Evolutionary conservation across 2,329 filamentous ascomycete species (phyloP).

Genomic region (Epichloe elymi): DNA sequence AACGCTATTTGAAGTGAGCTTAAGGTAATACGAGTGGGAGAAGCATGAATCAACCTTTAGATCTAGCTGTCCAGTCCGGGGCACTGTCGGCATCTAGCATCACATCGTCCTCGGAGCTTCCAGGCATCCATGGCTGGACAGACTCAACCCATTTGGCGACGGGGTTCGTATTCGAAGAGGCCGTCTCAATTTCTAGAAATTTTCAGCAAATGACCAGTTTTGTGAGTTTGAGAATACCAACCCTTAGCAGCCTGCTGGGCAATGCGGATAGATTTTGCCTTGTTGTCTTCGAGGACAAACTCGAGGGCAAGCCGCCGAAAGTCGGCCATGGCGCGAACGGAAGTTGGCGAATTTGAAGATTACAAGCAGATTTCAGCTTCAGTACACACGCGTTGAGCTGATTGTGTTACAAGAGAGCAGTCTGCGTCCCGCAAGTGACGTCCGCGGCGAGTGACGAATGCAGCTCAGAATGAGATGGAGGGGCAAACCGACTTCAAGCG

Average conservation of each 20-base stretch:
- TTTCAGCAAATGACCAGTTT: slow-evolving; percentile 4
- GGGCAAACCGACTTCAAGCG: not conserved
- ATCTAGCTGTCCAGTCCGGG: slow-evolving; percentile 39
- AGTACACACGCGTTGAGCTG: not conserved
- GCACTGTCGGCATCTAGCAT: slow-evolving; percentile 25
- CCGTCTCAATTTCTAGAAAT: slow-evolving; percentile 29
- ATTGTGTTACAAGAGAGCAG: not conserved
- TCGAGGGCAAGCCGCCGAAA: slow-evolving; percentile 40
- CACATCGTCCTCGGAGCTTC: slow-evolving; percentile 24
- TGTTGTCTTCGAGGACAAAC: slow-evolving; percentile 39
- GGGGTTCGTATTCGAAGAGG: slow-evolving; percentile 28
- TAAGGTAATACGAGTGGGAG: not conserved
- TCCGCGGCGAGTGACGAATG: not conserved
- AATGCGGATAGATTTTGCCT: slow-evolving; percentile 25
- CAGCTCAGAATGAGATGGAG: not conserved
- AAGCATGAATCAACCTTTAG: slow-evolving; percentile 27
- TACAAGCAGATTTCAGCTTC: not conserved
- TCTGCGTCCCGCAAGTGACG: not conserved
- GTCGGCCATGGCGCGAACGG: slow-evolving; percentile 28
- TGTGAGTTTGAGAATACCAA: slow-evolving; percentile 8
- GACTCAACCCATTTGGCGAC: slow-evolving; percentile 43
- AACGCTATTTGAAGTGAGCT: slow-evolving; percentile 26
- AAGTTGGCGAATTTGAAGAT: not conserved
- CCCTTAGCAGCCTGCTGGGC: slow-evolving; percentile 33
- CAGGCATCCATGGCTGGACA: slow-evolving; percentile 41